phyloP scores from a whole-genome alignment of 345 rosid genomes.

The Syzygium grande region DNA sequence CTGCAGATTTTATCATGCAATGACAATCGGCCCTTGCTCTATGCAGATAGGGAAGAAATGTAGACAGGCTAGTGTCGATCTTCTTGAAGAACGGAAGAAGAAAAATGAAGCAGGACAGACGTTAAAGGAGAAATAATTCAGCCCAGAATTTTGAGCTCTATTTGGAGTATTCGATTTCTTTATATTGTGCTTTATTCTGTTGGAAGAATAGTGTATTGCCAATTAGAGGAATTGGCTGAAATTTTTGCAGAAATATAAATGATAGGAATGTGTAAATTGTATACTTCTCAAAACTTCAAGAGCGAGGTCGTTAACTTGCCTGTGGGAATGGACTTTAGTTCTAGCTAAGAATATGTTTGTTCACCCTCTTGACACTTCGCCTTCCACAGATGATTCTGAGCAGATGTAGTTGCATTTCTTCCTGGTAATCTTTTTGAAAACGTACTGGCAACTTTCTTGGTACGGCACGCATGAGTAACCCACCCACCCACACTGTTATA shows the following conservation, averaged over 20 bases:
- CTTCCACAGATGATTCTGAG: no score
- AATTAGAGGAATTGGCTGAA: slow-evolving; percentile 4
- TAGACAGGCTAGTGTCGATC: slow-evolving; percentile 24
- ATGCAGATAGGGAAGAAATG: slow-evolving; percentile 35
- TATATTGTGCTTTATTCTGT: background rate
- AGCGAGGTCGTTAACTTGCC: background rate
- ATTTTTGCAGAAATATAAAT: background rate
- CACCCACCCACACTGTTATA: no score
- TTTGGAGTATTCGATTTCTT: background rate
- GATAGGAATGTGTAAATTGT: background rate
- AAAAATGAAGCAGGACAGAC: slow-evolving; percentile 17
- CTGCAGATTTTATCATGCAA: background rate
- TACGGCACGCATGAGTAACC: no score
- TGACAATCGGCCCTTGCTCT: background rate
- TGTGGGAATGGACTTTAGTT: background rate
- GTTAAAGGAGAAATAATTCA: slow-evolving; percentile 11
- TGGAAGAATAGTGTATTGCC: background rate
- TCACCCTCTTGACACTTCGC: no score
- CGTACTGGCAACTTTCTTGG: no score
- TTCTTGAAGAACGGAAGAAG: slow-evolving; percentile 53
- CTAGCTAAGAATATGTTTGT: background rate
- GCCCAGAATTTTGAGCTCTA: background rate
- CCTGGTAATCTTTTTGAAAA: no score
- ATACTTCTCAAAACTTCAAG: background rate
- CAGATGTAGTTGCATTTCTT: no score